Evolutionary conservation across 495 filamentous ascomycete species (phyloP), one percentile per base, ranked within the genome.

Genomic region (Staphylotrichum tortipilum): DNA sequence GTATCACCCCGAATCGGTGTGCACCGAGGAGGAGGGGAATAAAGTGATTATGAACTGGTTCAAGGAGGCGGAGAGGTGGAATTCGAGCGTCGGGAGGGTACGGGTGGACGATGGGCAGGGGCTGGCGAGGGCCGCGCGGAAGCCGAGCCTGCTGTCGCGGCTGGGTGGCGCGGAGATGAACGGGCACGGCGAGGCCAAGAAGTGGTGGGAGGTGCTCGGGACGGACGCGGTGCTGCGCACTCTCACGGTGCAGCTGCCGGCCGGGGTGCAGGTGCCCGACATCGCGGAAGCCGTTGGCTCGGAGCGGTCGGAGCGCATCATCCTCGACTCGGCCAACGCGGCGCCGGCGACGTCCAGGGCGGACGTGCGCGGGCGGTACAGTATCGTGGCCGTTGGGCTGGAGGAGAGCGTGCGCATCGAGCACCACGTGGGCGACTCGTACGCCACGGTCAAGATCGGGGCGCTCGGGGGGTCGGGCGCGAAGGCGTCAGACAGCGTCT

Each of bases 1-100:
- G 59, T 97, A 91, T 62, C 92, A 98, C 60, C 90, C 91, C 0
- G 92, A 98, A 63, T 94, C 88, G 0, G 84, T 94, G 54, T 95
- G 91, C 60, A 94, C 92, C 4, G 79, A 79, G 42, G 57, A 70
- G n/a, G 77, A 80, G 26, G 85, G 87, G 26, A 76, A 72, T 22
- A 63, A 69, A 30, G 70, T 96, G 26, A 73, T 96, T 22, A 58
- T 65, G 37, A 88, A 85, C 53, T 98, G 90, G 87, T 95, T 89
- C 75, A 57, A 46, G 4, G 60, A 73, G 53, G 81, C 81, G 4
- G 52, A 67, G 46, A 52, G 49, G 42, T 88, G 81, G 82, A 80
- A 76, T 46, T 18, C 50, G 26, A 33, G 39, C 4, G 30, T 28
- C 4, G 60, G 60, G 35, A 58, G 66, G 48, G 55, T 39, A 11